Conservation (phyloP, 257 asterid genomes). For the Fraxinus anomala region DNA sequence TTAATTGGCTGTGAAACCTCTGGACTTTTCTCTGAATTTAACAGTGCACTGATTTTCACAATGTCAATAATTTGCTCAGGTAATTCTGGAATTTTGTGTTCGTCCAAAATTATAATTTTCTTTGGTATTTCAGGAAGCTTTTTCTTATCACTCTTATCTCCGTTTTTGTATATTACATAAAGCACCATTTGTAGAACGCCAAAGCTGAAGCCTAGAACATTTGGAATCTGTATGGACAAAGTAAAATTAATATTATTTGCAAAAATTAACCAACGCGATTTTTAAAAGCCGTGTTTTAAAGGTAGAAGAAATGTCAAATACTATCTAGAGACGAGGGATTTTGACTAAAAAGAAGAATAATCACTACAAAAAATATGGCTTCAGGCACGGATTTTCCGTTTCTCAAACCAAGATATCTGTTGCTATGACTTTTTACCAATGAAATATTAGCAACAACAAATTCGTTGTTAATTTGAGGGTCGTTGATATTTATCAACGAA, state of each 20-base stretch:
- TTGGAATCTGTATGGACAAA: conserved; percentile 46
- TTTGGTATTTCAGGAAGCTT: conserved; percentile 34
- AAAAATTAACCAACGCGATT: not conserved
- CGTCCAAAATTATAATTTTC: conserved; percentile 36
- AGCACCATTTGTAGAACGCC: conserved; percentile 61
- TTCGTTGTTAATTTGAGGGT: no score
- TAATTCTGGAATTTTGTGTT: conserved; percentile 27
- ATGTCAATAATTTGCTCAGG: conserved; percentile 42
- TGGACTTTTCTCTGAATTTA: conserved; percentile 35
- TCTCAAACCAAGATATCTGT: no score
- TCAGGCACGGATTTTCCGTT: no score
- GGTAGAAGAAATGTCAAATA: no score
- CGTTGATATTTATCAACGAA: no score
- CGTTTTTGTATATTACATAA: conserved; percentile 48
- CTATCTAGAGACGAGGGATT: no score
- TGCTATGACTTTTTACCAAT: no score
- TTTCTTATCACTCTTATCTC: conserved; percentile 15
- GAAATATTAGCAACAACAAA: no score
- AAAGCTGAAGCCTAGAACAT: conserved; percentile 63
- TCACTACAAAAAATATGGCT: no score
- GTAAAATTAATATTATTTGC: not conserved
- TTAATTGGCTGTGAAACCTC: conserved; percentile 23
- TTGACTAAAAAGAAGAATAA: no score
- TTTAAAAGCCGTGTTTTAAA: no score
- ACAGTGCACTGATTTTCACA: conserved; percentile 32